Base-by-base conservation (phyloP, 2,329 filamentous ascomycete species). In the Metarhizium humberi region DNA sequence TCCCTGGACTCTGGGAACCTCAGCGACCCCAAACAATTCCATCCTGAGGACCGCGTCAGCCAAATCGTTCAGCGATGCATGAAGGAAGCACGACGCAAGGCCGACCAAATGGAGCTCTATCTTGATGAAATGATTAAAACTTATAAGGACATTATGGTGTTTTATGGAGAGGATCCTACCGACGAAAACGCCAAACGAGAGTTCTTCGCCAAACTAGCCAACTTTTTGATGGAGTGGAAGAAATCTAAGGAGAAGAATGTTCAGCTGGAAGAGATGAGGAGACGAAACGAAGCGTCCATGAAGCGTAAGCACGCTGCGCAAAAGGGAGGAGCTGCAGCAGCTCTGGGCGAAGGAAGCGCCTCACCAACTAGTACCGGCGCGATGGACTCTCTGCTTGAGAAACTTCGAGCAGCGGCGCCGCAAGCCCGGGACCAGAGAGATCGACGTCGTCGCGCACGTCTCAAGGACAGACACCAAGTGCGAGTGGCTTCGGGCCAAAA, bases 1-100 rank as follows among this genome's bases (percentile, higher is more conserved):
- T 95, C 90, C 29, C 81, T 99, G 52, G 94, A 99, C 71, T 87
- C 86, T 38, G 94, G 94, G 64, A 97, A 96, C 69, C 77, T 99
- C 60, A 96, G 90, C 67, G 94, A 99, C 67, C 88, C 92, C 48
- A 96, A 94, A 78, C 95, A 92, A 65, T 99, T 99, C 78, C 94
- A 99, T 67, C 92, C 94, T 18, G 90, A 97, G 72, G 94, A 99
- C 70, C 89, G 94, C 58, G 92, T 97, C 47, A 88, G 87, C 59
- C 89, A 95, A 71, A 80, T 97, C 38, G 92, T 96, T 55, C 90
- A 96, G 72, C 81, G 92, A 52, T 86, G 82, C 61, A 97, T 99
- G 92, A 97, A 96, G 75, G 94, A 99, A 62, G 94, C 94, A 20
- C 79, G 94, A 59, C 82, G 92, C 64, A 99, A 97, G 76, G 91